Evolutionary conservation across 805 yeast genomes (phyloP), one percentile per base, ranked within the genome.

Genomic region (Grigorovia transvaalensis): DNA sequence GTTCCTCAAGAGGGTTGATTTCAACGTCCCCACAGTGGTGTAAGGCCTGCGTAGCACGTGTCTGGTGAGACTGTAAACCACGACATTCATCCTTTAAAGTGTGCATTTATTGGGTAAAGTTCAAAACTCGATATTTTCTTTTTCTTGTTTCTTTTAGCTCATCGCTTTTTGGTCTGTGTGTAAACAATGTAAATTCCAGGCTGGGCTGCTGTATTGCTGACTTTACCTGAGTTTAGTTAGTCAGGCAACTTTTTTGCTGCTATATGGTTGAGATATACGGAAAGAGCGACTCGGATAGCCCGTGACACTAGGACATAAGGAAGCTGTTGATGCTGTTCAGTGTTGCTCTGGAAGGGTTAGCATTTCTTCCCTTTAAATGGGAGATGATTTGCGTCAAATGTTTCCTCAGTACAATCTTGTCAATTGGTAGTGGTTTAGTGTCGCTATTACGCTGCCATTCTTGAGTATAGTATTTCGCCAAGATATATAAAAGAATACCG

Each of bases 341-440:
- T 0, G 95, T 84, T 11, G 87, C 81, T 48, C 96, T 71, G 51
- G 89, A 81, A 0, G 96, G 95, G 54, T 87, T 85, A 4, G 78
- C 78, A 44, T 74, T 77, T n/a, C 76, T 63, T 0, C 65, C 66
- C 9, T 61, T 50, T n/a, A 65, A 48, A 8, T 69, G 63, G 2
- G 74, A 67, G 17, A 76, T 71, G 2, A 88, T 58, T 46, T 63
- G 64, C 2, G 80, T 76, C 33, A 88, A 66, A 51, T 84, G 82
- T 52, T 74, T 74, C 51, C 80, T 75, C 4, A 85, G 75, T 9
- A 71, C 63, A 29, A 74, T 79, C 60, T 85, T 85, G 27, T 75
- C 71, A 45, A 70, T 27, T 47, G 59, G 33, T 44, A 57, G 33
- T 20, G 54, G 50, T 7, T 54, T 46, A 2, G 50, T 52, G 4